These are phyloP conservation scores for Dryas integrifolia DNA, from an alignment of 331 rosid species.

Conservation along the genomic window DNA sequence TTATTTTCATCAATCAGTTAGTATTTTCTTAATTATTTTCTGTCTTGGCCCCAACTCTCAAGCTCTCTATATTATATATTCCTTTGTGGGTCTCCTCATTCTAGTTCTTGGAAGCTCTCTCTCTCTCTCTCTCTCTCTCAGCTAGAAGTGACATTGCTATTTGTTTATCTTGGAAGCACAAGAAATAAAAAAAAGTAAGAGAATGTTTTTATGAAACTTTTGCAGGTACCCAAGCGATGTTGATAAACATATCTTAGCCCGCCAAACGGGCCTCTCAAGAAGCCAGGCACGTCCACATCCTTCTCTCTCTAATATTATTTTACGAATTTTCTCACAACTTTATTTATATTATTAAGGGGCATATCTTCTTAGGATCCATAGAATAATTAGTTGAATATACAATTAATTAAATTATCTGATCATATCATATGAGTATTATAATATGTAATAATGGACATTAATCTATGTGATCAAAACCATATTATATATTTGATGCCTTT, in stretches of 20 bases:
- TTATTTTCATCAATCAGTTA: constrained; percentile 42
- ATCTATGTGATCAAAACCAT: constrained; percentile 8
- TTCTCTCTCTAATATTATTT: constrained; percentile 15
- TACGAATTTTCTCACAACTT: constrained; percentile 12
- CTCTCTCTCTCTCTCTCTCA: constrained; percentile 8
- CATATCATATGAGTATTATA: not conserved
- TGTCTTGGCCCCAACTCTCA: not conserved
- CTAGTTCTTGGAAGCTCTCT: constrained; percentile 21
- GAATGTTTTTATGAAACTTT: constrained; percentile 11
- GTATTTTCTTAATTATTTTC: not conserved
- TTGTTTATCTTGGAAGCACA: not conserved
- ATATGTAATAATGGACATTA: not conserved
- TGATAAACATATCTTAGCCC: constrained; percentile 91
- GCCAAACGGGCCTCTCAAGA: constrained; percentile 98
- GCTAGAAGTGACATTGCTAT: not conserved
- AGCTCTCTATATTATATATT: constrained; percentile 11
- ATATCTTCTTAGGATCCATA: constrained; percentile 33
- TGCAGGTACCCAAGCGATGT: constrained; percentile 98
- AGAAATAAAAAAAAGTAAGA: constrained; percentile 7
- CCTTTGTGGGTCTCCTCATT: constrained; percentile 31
- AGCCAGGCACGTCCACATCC: constrained; percentile 77
- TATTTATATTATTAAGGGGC: constrained; percentile 11
- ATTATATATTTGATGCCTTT: constrained; percentile 8
- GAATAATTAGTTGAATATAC: not conserved
- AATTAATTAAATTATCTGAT: not conserved